These are phyloP conservation scores for Parasitella parasitica DNA, from an alignment of 371 early-diverging fungal genomes.

Conservation along the genomic window DNA sequence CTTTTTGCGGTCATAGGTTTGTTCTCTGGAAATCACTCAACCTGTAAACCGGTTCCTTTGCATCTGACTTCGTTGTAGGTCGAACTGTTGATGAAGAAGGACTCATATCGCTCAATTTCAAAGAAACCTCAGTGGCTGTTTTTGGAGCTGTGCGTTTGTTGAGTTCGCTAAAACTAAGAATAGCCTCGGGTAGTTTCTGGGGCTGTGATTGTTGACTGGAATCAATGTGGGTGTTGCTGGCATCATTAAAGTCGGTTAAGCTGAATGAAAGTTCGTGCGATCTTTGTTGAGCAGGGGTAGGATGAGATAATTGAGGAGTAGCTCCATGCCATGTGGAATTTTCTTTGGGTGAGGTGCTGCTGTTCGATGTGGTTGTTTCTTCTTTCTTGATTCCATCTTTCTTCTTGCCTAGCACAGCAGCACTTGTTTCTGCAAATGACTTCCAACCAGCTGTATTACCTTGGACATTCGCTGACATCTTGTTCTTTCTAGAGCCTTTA, in stretches of 20 bases:
- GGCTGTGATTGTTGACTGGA: neutral
- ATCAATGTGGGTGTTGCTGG: neutral
- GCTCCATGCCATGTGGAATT: neutral
- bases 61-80: neutral
- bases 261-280: neutral
- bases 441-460: constrained; percentile 13
- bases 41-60: neutral
- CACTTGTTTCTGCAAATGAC: constrained; percentile 1
- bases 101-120: neutral
- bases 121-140: neutral
- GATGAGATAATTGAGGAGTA: neutral
- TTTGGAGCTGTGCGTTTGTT: neutral
- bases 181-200: neutral
- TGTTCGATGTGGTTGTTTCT: too few species aligned
- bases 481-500: constrained; percentile 2
- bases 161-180: neutral
- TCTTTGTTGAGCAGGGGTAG: neutral
- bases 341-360: too few species aligned
- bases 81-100: neutral
- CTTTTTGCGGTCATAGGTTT: too few species aligned
- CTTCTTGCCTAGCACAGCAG: neutral
- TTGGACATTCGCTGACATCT: neutral
- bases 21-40: neutral
- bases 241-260: neutral
- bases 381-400: neutral